phyloP scores from a whole-genome alignment of 352 stramenopile genomes.

The Phytophthora ohioensis region DNA sequence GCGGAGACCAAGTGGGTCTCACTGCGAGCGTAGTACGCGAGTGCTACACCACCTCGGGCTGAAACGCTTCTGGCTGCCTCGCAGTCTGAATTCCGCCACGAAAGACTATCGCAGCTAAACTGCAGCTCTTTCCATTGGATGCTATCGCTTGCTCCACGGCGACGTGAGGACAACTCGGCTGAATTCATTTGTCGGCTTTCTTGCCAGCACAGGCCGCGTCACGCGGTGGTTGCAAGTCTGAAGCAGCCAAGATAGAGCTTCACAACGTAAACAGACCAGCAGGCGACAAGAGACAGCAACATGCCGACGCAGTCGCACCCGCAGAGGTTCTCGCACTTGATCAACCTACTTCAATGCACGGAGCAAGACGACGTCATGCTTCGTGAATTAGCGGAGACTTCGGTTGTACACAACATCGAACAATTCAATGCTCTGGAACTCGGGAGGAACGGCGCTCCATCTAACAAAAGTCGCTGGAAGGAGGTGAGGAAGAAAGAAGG shows the following conservation, averaged over 20 bases:
- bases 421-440: slow-evolving; percentile 31
- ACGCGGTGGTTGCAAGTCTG: slow-evolving; percentile 8
- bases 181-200: slow-evolving; percentile 23
- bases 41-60: slow-evolving; percentile 1
- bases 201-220: slow-evolving; percentile 1
- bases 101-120: slow-evolving; percentile 11
- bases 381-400: slow-evolving; percentile 29
- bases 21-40: not conserved
- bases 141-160: not conserved
- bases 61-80: not conserved
- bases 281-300: slow-evolving; percentile 1
- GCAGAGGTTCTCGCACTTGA: slow-evolving; percentile 23
- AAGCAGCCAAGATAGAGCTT: slow-evolving; percentile 3
- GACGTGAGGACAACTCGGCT: slow-evolving; percentile 28
- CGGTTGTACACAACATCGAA: slow-evolving; percentile 45
- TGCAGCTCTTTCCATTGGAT: slow-evolving; percentile 1
- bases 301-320: slow-evolving; percentile 14
- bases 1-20: slow-evolving; percentile 2
- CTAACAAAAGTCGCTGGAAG: slow-evolving; percentile 29
- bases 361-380: slow-evolving; percentile 24
- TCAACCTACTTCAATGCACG: slow-evolving; percentile 21
- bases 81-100: slow-evolving; percentile 8
- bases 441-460: slow-evolving; percentile 15
- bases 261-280: slow-evolving; percentile 17
- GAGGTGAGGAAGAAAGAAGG: slow-evolving; percentile 29